A percentile compares a stretch with the other conserved stretches of the same genome.
These are phyloP conservation scores for Colletotrichum neosansevieriae DNA, from an alignment of 2,329 filamentous ascomycete genomes.

Conservation along the genomic window DNA sequence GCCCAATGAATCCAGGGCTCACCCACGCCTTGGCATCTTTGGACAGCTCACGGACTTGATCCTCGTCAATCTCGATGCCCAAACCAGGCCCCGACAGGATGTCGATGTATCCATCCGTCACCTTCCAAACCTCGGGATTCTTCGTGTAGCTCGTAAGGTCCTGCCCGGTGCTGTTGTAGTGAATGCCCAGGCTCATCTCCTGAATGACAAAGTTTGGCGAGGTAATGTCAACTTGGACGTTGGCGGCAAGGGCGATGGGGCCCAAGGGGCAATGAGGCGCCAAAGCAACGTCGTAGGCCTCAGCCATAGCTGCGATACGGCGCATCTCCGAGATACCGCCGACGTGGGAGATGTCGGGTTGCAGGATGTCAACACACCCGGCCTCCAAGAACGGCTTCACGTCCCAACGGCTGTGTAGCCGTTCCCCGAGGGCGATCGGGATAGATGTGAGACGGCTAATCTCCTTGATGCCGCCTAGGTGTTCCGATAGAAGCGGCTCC, in stretches of 20 bases:
- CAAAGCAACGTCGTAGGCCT: constrained; percentile 79
- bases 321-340: constrained; percentile 80
- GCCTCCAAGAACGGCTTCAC: constrained; percentile 78
- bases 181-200: constrained; percentile 84
- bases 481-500: constrained; percentile 76
- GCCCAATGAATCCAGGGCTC: constrained; percentile 74
- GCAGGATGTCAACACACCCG: constrained; percentile 76
- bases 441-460: constrained; percentile 65
- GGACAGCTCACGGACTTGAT: constrained; percentile 70
- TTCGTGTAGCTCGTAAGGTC: constrained; percentile 76
- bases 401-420: constrained; percentile 80
- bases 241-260: constrained; percentile 78
- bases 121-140: constrained; percentile 73
- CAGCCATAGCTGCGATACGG: constrained; percentile 77
- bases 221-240: constrained; percentile 72
- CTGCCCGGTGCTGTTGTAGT: constrained; percentile 77
- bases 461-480: constrained; percentile 73
- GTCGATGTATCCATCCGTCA: constrained; percentile 74
- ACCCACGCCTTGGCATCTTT: constrained; percentile 73
- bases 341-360: constrained; percentile 78
- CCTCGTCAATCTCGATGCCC: constrained; percentile 80
- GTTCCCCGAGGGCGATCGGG: constrained; percentile 79
- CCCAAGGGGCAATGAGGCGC: constrained; percentile 82
- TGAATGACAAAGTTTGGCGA: constrained; percentile 78
- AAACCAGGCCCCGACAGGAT: constrained; percentile 71